These are phyloP conservation scores for Debaryomyces coudertii DNA, from an alignment of 1,139 yeast genomes.

Conservation along the genomic window DNA sequence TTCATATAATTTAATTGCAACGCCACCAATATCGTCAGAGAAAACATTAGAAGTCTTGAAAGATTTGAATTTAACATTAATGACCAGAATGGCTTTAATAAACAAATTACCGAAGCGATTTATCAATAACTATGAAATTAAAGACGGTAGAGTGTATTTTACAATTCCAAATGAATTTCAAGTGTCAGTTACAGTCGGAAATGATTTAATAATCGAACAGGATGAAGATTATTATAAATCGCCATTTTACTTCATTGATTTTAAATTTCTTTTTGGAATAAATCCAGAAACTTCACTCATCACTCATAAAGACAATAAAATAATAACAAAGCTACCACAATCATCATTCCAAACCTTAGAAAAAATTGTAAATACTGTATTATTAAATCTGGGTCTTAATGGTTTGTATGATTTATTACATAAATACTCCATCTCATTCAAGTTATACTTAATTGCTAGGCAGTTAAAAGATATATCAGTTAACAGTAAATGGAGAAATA, in stretches of 20 bases:
- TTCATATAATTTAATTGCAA: constrained; percentile 59
- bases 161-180: constrained; percentile 67
- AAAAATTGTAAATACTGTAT: constrained; percentile 56
- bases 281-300: constrained; percentile 39
- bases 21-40: constrained; percentile 54
- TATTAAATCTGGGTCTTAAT: constrained; percentile 54
- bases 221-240: constrained; percentile 45
- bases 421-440: constrained; percentile 72
- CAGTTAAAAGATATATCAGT: constrained; percentile 61
- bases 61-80: constrained; percentile 72
- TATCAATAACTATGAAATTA: constrained; percentile 57
- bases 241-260: constrained; percentile 78
- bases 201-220: constrained; percentile 52
- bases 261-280: constrained; percentile 61
- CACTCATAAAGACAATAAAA: constrained; percentile 31
- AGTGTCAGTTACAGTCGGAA: constrained; percentile 68
- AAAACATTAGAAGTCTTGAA: constrained; percentile 64
- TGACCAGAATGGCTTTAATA: constrained; percentile 73
- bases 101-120: constrained; percentile 65
- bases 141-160: constrained; percentile 78
- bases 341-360: constrained; percentile 53
- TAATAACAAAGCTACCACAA: constrained; percentile 37
- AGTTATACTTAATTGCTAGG: constrained; percentile 67
- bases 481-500: constrained; percentile 63
- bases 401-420: constrained; percentile 72